Conservation (phyloP, 441 rosid species). For the Adansonia madagascariensis region DNA sequence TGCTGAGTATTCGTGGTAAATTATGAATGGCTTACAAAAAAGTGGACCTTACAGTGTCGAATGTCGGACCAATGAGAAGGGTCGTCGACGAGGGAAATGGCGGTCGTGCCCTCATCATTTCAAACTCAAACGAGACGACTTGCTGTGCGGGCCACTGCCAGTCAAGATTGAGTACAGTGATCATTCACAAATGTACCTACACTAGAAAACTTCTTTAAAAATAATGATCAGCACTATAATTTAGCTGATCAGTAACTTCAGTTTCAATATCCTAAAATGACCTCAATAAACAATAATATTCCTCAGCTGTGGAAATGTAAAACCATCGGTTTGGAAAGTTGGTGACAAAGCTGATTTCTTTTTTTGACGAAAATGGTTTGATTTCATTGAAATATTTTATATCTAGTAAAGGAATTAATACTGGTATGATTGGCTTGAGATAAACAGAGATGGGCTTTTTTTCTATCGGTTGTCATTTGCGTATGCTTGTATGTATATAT, state of each 20-base stretch:
- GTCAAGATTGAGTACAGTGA: too few species aligned
- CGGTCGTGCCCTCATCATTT: neutral
- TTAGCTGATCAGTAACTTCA: neutral
- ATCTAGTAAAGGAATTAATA: neutral
- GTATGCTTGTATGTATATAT: neutral
- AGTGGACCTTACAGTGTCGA: neutral
- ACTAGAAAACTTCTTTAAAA: too few species aligned
- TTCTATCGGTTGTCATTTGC: too few species aligned
- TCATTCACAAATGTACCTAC: too few species aligned
- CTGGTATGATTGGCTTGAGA: neutral
- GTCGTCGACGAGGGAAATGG: neutral
- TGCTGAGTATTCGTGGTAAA: neutral
- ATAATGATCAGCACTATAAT: neutral
- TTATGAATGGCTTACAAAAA: neutral
- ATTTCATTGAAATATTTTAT: neutral
- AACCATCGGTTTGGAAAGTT: neutral
- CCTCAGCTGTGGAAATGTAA: neutral
- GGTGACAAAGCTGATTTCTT: neutral
- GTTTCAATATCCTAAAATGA: neutral
- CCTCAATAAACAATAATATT: neutral
- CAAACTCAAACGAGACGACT: neutral
- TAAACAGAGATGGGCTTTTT: too few species aligned
- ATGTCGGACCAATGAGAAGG: neutral
- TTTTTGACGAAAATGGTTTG: neutral
- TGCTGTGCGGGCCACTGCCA: neutral